phyloP scores from a whole-genome alignment of 495 filamentous ascomycete genomes.

The Aspergillus funiculosus region DNA sequence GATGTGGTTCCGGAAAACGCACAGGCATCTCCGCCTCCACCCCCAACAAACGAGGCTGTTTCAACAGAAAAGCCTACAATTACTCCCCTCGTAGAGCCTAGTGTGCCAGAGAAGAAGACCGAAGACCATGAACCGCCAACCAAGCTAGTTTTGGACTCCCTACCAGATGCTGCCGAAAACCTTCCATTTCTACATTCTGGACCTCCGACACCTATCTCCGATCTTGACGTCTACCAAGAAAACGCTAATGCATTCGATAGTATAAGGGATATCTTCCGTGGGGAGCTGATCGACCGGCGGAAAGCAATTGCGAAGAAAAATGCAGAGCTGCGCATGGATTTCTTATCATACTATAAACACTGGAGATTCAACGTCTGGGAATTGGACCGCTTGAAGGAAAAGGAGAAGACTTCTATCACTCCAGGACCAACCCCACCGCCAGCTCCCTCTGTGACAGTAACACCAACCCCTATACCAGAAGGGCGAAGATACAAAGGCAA shows the following conservation, averaged over 20 bases:
- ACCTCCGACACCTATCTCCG: constrained; percentile 46
- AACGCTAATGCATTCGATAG: constrained; percentile 31
- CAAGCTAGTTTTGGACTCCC: constrained; percentile 16
- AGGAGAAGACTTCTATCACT: constrained; percentile 47
- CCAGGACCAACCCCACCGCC: constrained; percentile 48
- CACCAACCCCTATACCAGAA: constrained; percentile 44
- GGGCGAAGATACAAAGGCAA: constrained; percentile 58
- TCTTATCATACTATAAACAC: constrained; percentile 39
- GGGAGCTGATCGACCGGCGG: constrained; percentile 35
- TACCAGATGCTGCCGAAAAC: constrained; percentile 29
- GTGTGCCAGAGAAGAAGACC: constrained; percentile 22
- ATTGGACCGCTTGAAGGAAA: constrained; percentile 58
- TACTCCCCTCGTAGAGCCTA: neutral
- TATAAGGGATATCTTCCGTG: constrained; percentile 31
- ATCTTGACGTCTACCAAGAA: constrained; percentile 44
- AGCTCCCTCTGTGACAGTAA: constrained; percentile 30
- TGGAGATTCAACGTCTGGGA: constrained; percentile 48
- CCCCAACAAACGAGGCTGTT: constrained; percentile 22
- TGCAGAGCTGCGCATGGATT: constrained; percentile 37
- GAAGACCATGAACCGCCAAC: constrained; percentile 34
- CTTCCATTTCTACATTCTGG: constrained; percentile 46
- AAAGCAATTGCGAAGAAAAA: constrained; percentile 41
- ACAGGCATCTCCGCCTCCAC: constrained; percentile 15
- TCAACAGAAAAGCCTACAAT: constrained; percentile 1
- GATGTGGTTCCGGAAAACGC: constrained; percentile 23